These are phyloP conservation scores for Solanum paucissectum DNA, from an alignment of 257 asterid species.

Conservation along the genomic window DNA sequence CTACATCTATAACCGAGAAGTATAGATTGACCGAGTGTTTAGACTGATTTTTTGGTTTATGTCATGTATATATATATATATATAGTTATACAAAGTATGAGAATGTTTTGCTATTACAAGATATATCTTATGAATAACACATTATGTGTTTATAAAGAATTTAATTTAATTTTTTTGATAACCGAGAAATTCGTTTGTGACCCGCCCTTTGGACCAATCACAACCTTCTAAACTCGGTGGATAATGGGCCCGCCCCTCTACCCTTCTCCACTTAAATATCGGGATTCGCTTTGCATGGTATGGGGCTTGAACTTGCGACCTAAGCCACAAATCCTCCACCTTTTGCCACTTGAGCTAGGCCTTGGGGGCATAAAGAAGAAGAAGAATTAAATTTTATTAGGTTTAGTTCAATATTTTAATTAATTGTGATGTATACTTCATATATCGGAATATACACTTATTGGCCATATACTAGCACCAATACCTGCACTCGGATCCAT, in stretches of 20 bases:
- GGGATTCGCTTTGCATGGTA: too few relatives aligned
- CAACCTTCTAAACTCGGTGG: too few relatives aligned
- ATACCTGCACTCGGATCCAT: not conserved
- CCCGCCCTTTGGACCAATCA: too few relatives aligned
- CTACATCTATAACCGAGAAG: not conserved
- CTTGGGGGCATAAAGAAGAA: too few relatives aligned
- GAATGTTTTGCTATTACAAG: not conserved
- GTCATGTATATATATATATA: not conserved
- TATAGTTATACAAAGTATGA: not conserved
- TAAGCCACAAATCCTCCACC: too few relatives aligned
- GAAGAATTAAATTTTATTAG: not conserved
- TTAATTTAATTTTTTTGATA: not conserved
- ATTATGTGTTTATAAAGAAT: not conserved
- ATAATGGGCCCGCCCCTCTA: too few relatives aligned
- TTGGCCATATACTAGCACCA: not conserved
- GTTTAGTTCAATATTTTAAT: not conserved
- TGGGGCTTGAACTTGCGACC: too few relatives aligned
- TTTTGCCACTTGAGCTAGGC: too few relatives aligned
- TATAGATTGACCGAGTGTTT: not conserved
- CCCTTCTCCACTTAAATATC: too few relatives aligned
- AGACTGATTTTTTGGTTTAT: not conserved
- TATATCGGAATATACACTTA: not conserved
- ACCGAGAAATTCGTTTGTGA: too few relatives aligned
- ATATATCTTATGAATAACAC: not conserved
- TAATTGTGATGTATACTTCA: not conserved